Evolutionary conservation across 768 basidiomycete genomes (phyloP).

Genomic region (Boletus sp.): DNA sequence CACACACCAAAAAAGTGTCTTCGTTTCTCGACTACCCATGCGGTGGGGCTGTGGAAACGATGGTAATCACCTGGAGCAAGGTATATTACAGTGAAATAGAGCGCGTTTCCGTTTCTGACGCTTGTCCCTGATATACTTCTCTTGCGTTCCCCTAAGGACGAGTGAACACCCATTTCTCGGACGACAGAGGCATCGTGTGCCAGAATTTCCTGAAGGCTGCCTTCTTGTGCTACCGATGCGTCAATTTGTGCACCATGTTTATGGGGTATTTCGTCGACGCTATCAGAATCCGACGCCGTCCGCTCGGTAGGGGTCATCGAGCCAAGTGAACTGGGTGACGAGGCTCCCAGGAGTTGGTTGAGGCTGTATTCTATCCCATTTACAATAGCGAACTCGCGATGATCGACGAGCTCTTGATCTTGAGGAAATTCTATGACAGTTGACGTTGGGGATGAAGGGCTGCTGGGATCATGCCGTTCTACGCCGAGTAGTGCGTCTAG

Average conservation of each 20-base stretch:
- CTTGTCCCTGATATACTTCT: constrained; percentile 42
- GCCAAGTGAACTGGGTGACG: constrained; percentile 40
- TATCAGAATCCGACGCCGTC: constrained; percentile 19
- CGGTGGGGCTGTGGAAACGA: constrained; percentile 91
- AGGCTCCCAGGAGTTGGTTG: constrained; percentile 76
- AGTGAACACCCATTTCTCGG: constrained; percentile 60
- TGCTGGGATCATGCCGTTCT: constrained; percentile 44
- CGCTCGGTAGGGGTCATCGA: constrained; percentile 30
- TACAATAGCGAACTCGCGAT: constrained; percentile 91
- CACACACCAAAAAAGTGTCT: constrained; percentile 88
- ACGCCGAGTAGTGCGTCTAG: constrained; percentile 89
- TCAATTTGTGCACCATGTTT: constrained; percentile 72
- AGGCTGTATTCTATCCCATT: constrained; percentile 97
- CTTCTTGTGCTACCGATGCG: constrained; percentile 65
- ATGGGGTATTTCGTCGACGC: constrained; percentile 33
- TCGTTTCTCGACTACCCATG: constrained; percentile 96
- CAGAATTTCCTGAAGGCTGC: constrained; percentile 51
- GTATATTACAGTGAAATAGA: constrained; percentile 95
- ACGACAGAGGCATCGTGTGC: constrained; percentile 72
- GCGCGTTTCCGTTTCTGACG: constrained; percentile 71
- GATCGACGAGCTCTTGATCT: constrained; percentile 64
- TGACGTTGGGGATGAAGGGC: constrained; percentile 40
- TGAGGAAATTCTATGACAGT: constrained; percentile 39
- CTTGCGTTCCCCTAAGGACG: constrained; percentile 32
- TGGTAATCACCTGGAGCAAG: no score